phyloP scores from a whole-genome alignment of 345 rosid genomes.

The Sapria himalayana region DNA sequence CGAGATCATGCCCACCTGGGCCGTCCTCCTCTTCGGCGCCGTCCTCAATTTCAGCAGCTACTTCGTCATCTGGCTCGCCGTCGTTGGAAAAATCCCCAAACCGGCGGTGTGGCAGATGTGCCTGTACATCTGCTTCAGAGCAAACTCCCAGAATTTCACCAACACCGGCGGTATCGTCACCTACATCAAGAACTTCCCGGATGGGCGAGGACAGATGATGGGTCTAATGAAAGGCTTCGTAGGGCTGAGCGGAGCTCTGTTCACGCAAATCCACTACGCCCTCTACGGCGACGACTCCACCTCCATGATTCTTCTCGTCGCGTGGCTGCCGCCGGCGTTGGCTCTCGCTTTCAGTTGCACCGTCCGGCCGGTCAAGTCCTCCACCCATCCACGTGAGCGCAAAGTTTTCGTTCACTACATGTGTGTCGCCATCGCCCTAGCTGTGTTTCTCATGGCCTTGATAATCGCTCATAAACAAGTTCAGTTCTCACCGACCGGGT shows the following conservation, averaged over 20 bases:
- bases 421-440: constrained; percentile 6
- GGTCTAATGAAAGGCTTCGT: constrained; percentile 11
- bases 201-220: constrained; percentile 9
- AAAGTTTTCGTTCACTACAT: constrained; percentile 9
- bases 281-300: constrained; percentile 8
- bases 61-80: constrained; percentile 12
- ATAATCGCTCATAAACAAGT: constrained; percentile 6
- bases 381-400: constrained; percentile 3
- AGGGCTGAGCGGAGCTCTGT: constrained; percentile 10
- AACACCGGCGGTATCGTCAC: constrained; percentile 10
- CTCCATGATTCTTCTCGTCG: constrained; percentile 10
- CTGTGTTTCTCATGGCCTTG: constrained; percentile 5
- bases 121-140: constrained; percentile 8
- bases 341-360: constrained; percentile 5
- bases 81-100: constrained; percentile 2
- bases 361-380: constrained; percentile 5
- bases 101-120: constrained; percentile 11
- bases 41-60: constrained; percentile 11
- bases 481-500: constrained; percentile 1
- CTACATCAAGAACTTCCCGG: constrained; percentile 9
- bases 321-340: constrained; percentile 12
- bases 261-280: constrained; percentile 9
- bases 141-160: constrained; percentile 9
- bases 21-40: constrained; percentile 9
- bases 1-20: constrained; percentile 10